Evolutionary conservation across 129 eudicot genomes (phyloP).

Genomic region (Centella asiatica): DNA sequence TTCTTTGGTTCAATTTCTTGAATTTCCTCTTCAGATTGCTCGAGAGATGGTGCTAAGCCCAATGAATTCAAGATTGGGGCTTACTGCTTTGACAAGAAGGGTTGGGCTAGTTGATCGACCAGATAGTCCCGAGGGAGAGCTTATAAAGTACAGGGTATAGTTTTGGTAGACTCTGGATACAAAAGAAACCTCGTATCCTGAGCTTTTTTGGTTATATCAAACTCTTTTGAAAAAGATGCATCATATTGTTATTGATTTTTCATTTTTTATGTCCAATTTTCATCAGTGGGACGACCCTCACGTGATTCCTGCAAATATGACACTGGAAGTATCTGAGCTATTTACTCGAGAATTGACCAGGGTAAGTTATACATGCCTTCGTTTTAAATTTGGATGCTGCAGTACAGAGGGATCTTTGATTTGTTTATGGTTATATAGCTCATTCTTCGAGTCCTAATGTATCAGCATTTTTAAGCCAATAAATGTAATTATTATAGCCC

Average conservation of each 20-base stretch:
- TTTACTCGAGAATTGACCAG: constrained; percentile 85
- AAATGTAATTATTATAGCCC: too few relatives aligned
- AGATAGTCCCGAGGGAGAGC: constrained; percentile 57
- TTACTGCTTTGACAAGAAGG: constrained; percentile 73
- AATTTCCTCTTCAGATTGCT: constrained; percentile 52
- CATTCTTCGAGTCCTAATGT: not conserved
- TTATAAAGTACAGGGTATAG: constrained; percentile 67
- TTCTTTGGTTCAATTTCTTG: constrained; percentile 8
- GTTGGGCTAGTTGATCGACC: constrained; percentile 53
- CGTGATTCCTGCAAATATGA: constrained; percentile 70
- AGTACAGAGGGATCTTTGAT: too few relatives aligned
- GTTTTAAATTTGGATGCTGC: not conserved
- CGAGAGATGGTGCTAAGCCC: constrained; percentile 99
- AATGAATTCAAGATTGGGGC: constrained; percentile 73
- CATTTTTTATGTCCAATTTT: not conserved
- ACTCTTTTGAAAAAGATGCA: not conserved
- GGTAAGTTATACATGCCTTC: constrained; percentile 32
- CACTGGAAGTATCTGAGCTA: constrained; percentile 88
- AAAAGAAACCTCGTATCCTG: not conserved
- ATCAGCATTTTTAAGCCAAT: too few relatives aligned
- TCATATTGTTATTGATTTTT: constrained; percentile 4
- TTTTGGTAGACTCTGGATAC: not conserved
- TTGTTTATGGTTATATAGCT: too few relatives aligned
- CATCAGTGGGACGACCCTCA: constrained; percentile 86
- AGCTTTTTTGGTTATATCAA: not conserved